These are phyloP conservation scores for Wickerhamiella sergipiensis DNA, from an alignment of 805 yeast species.

Conservation along the genomic window DNA sequence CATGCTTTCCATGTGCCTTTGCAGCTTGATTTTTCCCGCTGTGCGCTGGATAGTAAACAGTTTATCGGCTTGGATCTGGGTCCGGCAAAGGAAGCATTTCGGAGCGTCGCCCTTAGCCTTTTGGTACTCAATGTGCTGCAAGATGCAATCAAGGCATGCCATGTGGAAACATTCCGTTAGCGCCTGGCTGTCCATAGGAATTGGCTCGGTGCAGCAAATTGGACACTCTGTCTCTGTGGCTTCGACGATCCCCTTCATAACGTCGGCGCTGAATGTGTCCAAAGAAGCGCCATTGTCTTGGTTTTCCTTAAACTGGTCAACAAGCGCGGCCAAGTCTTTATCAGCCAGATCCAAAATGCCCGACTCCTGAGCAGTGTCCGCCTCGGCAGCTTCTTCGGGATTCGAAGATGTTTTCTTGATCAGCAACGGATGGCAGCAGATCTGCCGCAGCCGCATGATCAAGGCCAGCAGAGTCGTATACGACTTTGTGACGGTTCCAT, in stretches of 20 bases:
- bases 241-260: constrained; percentile 18
- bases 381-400: constrained; percentile 7
- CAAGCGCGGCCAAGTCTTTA: constrained; percentile 14
- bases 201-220: constrained; percentile 63
- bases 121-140: constrained; percentile 65
- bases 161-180: constrained; percentile 72
- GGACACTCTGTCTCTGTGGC: constrained; percentile 54
- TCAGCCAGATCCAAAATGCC: constrained; percentile 16
- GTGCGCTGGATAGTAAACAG: constrained; percentile 31
- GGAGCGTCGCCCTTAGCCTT: constrained; percentile 31
- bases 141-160: constrained; percentile 59
- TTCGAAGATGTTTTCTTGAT: constrained; percentile 29
- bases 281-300: not conserved
- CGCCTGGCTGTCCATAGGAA: constrained; percentile 37
- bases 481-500: constrained; percentile 55
- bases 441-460: constrained; percentile 70
- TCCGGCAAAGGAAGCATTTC: constrained; percentile 69
- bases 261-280: constrained; percentile 14
- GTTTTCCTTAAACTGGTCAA: constrained; percentile 1
- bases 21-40: constrained; percentile 15
- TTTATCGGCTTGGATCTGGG: constrained; percentile 34
- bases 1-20: constrained; percentile 22
- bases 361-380: constrained; percentile 5
- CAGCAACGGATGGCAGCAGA: constrained; percentile 72
- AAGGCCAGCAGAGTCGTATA: constrained; percentile 75